Conservation (phyloP, 2,329 filamentous ascomycete genomes). For the Lasiodiplodia hormozganensis region DNA sequence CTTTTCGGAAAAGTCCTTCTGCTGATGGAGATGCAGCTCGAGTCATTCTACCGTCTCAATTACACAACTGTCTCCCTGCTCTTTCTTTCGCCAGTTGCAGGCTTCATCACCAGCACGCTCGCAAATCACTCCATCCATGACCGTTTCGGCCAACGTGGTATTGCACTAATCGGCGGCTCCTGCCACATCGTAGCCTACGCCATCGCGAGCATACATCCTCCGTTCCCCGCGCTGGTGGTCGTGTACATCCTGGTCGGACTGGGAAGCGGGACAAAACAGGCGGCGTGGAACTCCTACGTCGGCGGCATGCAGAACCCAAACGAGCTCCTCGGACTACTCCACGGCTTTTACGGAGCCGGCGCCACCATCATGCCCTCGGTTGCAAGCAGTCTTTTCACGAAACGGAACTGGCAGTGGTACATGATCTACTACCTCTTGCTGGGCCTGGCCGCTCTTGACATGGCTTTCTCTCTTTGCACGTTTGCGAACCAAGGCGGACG, state of each 20-base stretch:
- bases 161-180: slow-evolving; percentile 69
- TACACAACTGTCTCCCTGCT: slow-evolving; percentile 71
- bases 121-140: slow-evolving; percentile 47
- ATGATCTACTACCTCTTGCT: slow-evolving; percentile 80
- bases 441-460: slow-evolving; percentile 62
- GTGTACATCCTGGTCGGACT: slow-evolving; percentile 71
- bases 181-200: slow-evolving; percentile 69
- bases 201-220: slow-evolving; percentile 70
- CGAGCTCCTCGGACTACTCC: slow-evolving; percentile 74
- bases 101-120: slow-evolving; percentile 55
- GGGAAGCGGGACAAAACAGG: slow-evolving; percentile 73
- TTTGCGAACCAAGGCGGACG: slow-evolving; percentile 56
- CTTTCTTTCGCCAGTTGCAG: slow-evolving; percentile 69
- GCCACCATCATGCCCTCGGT: slow-evolving; percentile 73
- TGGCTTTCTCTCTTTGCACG: slow-evolving; percentile 57
- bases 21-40: slow-evolving; percentile 53
- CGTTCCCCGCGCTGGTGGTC: slow-evolving; percentile 70
- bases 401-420: slow-evolving; percentile 69
- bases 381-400: slow-evolving; percentile 75
- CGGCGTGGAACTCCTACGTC: slow-evolving; percentile 67
- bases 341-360: slow-evolving; percentile 75
- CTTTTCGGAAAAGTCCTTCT: neutral
- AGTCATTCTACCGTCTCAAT: slow-evolving; percentile 66
- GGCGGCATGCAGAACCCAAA: slow-evolving; percentile 78
- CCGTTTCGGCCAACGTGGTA: slow-evolving; percentile 70